A percentile compares a stretch with the other conserved stretches of the same genome.
phyloP scores from a whole-genome alignment of 257 asterid species.

The Anisodus acutangulus region DNA sequence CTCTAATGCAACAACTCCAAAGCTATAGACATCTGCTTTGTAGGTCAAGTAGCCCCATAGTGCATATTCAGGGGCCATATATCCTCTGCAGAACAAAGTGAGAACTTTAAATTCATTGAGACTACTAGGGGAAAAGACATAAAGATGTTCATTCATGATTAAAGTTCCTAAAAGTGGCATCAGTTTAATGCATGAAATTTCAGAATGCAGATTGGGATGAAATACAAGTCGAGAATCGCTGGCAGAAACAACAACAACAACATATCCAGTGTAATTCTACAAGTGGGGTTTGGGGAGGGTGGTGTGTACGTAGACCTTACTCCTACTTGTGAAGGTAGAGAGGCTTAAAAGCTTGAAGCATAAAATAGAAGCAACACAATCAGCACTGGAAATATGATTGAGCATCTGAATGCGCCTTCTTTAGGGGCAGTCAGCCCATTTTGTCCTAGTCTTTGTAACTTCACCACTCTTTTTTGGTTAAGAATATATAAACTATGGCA shows the following conservation, averaged over 20 bases:
- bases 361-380: neutral
- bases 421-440: neutral
- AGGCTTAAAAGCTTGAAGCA: too few relatives aligned
- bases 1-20: constrained; percentile 65
- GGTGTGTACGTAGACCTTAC: too few relatives aligned
- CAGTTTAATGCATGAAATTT: neutral
- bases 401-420: neutral
- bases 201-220: neutral
- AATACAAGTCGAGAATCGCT: neutral
- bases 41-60: constrained; percentile 67
- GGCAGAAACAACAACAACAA: neutral
- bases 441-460: neutral
- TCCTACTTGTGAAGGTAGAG: too few relatives aligned
- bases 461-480: neutral
- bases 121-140: neutral
- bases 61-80: constrained; percentile 76
- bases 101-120: neutral
- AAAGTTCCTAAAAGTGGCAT: neutral
- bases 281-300: too few relatives aligned
- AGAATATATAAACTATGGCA: neutral
- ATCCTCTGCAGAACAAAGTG: constrained; percentile 47
- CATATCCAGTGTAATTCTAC: too few relatives aligned
- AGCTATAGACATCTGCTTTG: constrained; percentile 72
- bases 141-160: neutral
- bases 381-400: neutral